Percentiles rank a stretch among this genome's conserved stretches.
These are phyloP conservation scores for Penicillium vulpinum DNA, from an alignment of 2,329 filamentous ascomycete species.

Conservation along the genomic window DNA sequence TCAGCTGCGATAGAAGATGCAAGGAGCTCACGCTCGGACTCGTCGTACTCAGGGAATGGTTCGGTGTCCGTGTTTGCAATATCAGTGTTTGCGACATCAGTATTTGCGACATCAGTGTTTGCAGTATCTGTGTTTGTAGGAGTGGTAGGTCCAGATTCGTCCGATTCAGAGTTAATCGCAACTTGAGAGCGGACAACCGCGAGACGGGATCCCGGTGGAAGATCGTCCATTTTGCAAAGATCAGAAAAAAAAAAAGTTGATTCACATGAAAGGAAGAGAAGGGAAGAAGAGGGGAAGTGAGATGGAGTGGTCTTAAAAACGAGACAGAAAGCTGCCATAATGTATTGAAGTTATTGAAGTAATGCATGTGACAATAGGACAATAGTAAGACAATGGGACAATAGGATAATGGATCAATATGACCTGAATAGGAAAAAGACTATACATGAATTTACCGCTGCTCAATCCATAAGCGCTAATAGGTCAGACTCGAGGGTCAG, in stretches of 20 bases:
- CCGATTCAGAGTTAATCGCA: slow-evolving; percentile 9
- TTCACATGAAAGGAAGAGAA: background rate
- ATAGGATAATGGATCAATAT: background rate
- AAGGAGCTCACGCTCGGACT: slow-evolving; percentile 7
- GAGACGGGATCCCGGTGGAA: background rate
- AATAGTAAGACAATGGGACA: background rate
- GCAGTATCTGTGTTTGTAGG: background rate
- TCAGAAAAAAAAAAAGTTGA: background rate
- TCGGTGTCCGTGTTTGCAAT: slow-evolving; percentile 13
- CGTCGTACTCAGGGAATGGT: slow-evolving; percentile 31
- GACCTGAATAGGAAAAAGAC: background rate
- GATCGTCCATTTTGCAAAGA: slow-evolving; percentile 1
- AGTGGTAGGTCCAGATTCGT: background rate
- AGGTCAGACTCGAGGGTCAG: slow-evolving; percentile 13
- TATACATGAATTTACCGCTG: slow-evolving; percentile 29
- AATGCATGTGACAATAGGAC: background rate
- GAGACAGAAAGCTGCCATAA: background rate
- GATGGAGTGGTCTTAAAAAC: background rate
- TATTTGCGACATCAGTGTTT: too few species aligned
- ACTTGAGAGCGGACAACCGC: slow-evolving; percentile 15
- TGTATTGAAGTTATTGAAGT: background rate
- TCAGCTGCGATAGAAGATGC: slow-evolving; percentile 11
- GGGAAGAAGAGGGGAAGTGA: background rate
- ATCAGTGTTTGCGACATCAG: background rate
- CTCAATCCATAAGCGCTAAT: slow-evolving; percentile 31